Percentiles rank a stretch among this genome's conserved stretches.
Evolutionary conservation across 306 rosid genomes (phyloP).

Genomic region (Sphenostylis stenocarpa): DNA sequence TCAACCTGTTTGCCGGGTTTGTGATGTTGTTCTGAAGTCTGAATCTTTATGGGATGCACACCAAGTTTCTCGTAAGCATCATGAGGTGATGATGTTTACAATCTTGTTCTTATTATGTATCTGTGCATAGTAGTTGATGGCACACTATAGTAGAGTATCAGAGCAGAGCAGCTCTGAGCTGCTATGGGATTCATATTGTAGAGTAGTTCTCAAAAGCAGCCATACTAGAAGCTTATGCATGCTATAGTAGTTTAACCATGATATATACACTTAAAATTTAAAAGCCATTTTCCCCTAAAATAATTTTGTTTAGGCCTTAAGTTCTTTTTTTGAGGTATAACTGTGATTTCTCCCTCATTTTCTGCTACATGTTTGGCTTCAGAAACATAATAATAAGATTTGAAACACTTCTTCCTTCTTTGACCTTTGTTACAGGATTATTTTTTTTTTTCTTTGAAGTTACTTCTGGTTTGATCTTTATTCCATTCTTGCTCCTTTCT

Average conservation of each 20-base stretch:
- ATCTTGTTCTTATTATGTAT: not conserved
- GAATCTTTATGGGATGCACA: slow-evolving; percentile 75
- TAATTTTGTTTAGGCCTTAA: not conserved
- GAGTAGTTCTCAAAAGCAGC: not conserved
- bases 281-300: not conserved
- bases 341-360: not conserved
- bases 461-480: not conserved
- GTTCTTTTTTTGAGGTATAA: not conserved
- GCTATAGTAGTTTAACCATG: not conserved
- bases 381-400: not conserved
- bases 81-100: slow-evolving; percentile 65
- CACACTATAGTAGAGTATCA: not conserved
- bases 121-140: not conserved
- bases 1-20: slow-evolving; percentile 87
- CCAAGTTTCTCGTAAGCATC: slow-evolving; percentile 93
- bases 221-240: not conserved
- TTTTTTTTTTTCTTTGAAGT: not conserved
- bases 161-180: not conserved
- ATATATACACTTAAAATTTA: not conserved
- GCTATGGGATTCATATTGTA: not conserved
- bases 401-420: not conserved
- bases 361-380: not conserved
- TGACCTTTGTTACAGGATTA: not conserved
- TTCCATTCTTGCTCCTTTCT: not conserved
- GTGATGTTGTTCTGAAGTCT: slow-evolving; percentile 66